Evolutionary conservation across 306 rosid species (phyloP), one percentile per base, ranked within the genome.

Genomic region (Vigna trinervia): DNA sequence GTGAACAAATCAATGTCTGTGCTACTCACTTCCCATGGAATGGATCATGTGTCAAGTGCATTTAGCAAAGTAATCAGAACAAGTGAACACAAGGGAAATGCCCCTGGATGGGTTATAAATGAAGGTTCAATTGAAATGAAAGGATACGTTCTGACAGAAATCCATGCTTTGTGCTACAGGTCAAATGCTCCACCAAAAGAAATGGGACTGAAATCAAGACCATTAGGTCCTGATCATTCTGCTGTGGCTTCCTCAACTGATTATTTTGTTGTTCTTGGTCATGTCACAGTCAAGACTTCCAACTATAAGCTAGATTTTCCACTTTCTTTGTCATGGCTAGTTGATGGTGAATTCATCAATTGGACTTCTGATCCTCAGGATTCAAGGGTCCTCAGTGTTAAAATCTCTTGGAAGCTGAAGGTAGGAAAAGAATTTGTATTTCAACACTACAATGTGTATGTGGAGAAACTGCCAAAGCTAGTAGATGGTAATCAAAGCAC

Each of bases 111-210:
- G 69, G 28, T 63, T 38, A 38, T 63, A 63, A 26, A 63, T 63
- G 69, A 63, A 63, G 69, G 69, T 34, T 9, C 48, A 8, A 17
- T 63, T 63, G 69, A 63, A 63, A 63, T 63, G 50, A 4, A 63
- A 8, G 69, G 50, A 17, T 17, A 63, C 48, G 39, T 63, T 63
- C 48, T 63, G 1, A n/a, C 48, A 4, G 50, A 38, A 63, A 82
- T 92, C 28, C 69, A 71, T 56, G 88, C 79, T 4, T 77, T 83
- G 71, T 89, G 97, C 84, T 82, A 81, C 41, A 74, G 78, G 43
- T 74, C 91, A 75, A 52, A 79, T 73, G 82, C 80, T 63, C 67
- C 51, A n/a, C 43, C 30, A 20, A 62, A 34, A n/a, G 76, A 82
- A 78, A 71, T 15, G 32, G 73, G 41, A n/a, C 82, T 11, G 34